Evolutionary conservation across 768 basidiomycete species (phyloP).

Genomic region (Suillus spraguei): DNA sequence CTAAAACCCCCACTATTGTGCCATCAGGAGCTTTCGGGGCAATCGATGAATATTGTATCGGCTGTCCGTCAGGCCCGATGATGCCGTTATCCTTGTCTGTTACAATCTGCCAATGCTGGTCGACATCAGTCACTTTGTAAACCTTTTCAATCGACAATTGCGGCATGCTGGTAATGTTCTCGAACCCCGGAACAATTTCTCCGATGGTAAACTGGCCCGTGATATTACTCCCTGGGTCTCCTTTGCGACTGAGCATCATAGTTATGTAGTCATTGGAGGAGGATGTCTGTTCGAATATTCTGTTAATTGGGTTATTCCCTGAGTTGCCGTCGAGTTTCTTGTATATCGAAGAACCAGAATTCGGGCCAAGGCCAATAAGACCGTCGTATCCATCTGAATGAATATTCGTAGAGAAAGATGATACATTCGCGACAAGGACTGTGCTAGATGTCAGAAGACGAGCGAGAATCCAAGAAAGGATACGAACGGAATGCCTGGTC

Average conservation of each 20-base stretch:
- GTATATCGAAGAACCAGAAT: constrained; percentile 64
- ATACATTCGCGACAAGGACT: constrained; percentile 69
- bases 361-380: constrained; percentile 79
- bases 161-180: constrained; percentile 61
- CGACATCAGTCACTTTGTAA: constrained; percentile 55
- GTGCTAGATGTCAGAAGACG: constrained; percentile 12
- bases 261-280: constrained; percentile 65
- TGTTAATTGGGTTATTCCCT: constrained; percentile 63
- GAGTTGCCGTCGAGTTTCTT: constrained; percentile 50
- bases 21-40: constrained; percentile 67
- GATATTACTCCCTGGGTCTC: constrained; percentile 48
- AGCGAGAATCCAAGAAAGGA: not conserved
- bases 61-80: constrained; percentile 74
- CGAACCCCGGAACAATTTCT: constrained; percentile 63
- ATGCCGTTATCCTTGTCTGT: constrained; percentile 68
- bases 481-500: constrained; percentile 70
- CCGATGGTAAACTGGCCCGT: constrained; percentile 72
- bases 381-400: constrained; percentile 66
- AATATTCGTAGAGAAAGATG: constrained; percentile 64
- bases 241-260: constrained; percentile 62
- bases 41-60: constrained; percentile 62
- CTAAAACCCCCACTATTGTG: constrained; percentile 71
- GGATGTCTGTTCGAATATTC: constrained; percentile 63
- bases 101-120: constrained; percentile 82
- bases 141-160: constrained; percentile 69